A percentile compares a stretch with the other conserved stretches of the same genome.
Conservation (phyloP, 2,329 filamentous ascomycete species). For the Apiospora rasikravindrae region DNA sequence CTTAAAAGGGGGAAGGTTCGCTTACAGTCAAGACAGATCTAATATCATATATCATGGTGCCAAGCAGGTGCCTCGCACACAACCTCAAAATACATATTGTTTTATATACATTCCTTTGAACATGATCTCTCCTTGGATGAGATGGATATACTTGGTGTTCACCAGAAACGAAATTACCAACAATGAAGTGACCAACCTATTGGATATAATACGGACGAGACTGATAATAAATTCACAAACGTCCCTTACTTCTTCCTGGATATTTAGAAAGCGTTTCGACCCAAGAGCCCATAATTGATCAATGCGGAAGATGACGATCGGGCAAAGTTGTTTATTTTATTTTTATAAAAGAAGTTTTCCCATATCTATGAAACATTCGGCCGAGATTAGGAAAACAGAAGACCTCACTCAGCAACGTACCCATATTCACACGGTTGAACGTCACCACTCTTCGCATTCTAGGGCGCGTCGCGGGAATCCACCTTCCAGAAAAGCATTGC, state of each 20-base stretch:
- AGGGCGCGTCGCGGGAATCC: not conserved
- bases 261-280: conserved; percentile 19
- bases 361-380: not conserved
- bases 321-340: not conserved
- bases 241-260: not conserved
- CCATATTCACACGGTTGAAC: not conserved
- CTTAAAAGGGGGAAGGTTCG: not conserved
- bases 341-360: not conserved
- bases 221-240: not conserved
- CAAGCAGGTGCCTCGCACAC: not conserved
- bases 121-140: not conserved
- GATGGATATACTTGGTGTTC: not conserved
- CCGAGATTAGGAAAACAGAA: not conserved
- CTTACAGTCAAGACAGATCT: not conserved
- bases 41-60: not conserved
- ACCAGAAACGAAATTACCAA: not conserved
- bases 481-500: not conserved
- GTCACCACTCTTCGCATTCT: not conserved
- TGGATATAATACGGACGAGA: not conserved
- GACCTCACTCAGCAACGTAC: not conserved
- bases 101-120: not conserved
- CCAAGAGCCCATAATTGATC: not conserved
- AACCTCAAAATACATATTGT: not conserved
- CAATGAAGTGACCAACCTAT: not conserved
- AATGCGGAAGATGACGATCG: not conserved